These are phyloP conservation scores for Rhizophora apiculata DNA, from an alignment of 345 rosid species.

Conservation along the genomic window DNA sequence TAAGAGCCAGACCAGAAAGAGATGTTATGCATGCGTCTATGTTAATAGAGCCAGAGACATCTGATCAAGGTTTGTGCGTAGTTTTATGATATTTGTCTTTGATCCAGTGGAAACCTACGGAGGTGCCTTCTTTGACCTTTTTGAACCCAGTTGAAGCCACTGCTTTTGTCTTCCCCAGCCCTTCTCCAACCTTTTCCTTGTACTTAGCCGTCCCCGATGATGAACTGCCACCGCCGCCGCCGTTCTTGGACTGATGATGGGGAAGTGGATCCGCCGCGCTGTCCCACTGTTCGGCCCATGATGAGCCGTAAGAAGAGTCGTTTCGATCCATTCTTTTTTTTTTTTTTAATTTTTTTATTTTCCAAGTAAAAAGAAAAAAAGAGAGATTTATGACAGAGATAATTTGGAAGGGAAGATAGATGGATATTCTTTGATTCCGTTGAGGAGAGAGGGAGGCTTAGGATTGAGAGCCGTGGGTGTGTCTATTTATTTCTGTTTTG, in stretches of 20 bases:
- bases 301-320: constrained; percentile 41
- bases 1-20: too few species aligned
- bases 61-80: constrained; percentile 23
- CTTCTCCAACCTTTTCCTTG: constrained; percentile 60
- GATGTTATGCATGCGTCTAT: too few species aligned
- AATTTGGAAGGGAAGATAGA: too few species aligned
- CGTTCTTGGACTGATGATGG: constrained; percentile 7
- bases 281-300: constrained; percentile 95
- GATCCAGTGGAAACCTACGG: constrained; percentile 41
- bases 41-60: too few species aligned
- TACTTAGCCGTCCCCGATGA: constrained; percentile 36
- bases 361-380: too few species aligned
- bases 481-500: too few species aligned
- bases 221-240: constrained; percentile 6
- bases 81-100: constrained; percentile 43
- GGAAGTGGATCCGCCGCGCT: constrained; percentile 25
- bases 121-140: constrained; percentile 45
- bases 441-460: too few species aligned
- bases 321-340: constrained; percentile 26
- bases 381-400: too few species aligned
- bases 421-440: neutral
- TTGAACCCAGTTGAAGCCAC: constrained; percentile 38
- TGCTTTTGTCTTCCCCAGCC: constrained; percentile 40
- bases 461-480: too few species aligned
- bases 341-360: neutral